Conservation (phyloP, 345 rosid species). For the Citrus maxima region DNA sequence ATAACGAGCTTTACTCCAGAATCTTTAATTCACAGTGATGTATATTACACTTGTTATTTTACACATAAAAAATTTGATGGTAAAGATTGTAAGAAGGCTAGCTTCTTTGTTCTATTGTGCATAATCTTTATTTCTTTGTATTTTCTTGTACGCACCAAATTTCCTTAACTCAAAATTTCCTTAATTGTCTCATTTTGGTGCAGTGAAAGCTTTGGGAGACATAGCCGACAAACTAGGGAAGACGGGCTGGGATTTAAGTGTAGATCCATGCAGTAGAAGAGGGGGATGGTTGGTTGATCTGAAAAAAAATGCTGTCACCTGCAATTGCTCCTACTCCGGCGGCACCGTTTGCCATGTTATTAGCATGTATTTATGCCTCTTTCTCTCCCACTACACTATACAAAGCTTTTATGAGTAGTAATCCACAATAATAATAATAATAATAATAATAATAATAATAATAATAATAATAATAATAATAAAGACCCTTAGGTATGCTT, state of each 20-base stretch:
- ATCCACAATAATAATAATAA: background rate
- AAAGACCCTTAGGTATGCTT: too few relatives aligned
- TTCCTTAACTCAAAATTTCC: too few relatives aligned
- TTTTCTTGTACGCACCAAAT: too few relatives aligned
- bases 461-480: background rate
- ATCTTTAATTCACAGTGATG: too few relatives aligned
- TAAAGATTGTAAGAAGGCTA: too few relatives aligned
- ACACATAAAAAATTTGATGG: too few relatives aligned
- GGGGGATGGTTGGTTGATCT: conserved; percentile 33
- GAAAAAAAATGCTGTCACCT: conserved; percentile 12
- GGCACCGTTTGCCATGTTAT: conserved; percentile 25
- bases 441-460: background rate
- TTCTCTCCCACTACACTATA: background rate
- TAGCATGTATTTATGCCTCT: conserved; percentile 10
- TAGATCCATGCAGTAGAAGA: conserved; percentile 37
- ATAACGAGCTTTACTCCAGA: too few relatives aligned
- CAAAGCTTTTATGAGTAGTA: too few relatives aligned
- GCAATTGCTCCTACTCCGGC: conserved; percentile 17
- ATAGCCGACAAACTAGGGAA: conserved; percentile 44
- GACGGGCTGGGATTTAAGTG: conserved; percentile 41
- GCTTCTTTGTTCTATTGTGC: too few relatives aligned
- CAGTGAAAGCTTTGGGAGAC: conserved; percentile 43
- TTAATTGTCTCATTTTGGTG: conserved; percentile 20
- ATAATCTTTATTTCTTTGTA: too few relatives aligned
- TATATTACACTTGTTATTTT: too few relatives aligned